Conservation (phyloP, 257 asterid genomes). For the Galeopsis tetrahit region DNA sequence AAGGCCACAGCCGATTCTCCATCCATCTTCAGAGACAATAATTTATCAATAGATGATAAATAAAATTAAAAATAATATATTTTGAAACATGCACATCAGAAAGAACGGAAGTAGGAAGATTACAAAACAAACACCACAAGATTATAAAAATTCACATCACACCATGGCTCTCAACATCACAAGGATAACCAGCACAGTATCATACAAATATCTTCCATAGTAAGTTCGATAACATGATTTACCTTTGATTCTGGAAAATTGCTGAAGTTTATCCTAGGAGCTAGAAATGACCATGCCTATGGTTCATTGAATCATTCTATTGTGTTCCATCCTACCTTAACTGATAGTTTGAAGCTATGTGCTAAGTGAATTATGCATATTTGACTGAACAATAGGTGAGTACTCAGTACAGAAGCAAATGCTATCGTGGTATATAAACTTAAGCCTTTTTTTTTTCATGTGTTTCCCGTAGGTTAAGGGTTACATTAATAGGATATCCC, state of each 20-base stretch:
- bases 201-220: background rate
- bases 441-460: background rate
- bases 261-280: background rate
- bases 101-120: background rate
- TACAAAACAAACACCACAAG: background rate
- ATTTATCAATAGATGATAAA: constrained; percentile 22
- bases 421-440: background rate
- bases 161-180: background rate
- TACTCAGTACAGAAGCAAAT: background rate
- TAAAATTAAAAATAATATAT: background rate
- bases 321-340: background rate
- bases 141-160: background rate
- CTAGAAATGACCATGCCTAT: background rate
- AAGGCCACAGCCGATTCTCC: constrained; percentile 55
- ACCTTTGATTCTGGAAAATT: background rate
- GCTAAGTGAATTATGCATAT: background rate
- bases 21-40: constrained; percentile 54
- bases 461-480: background rate
- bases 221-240: background rate
- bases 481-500: background rate
- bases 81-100: background rate
- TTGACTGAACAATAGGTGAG: background rate
- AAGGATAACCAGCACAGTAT: background rate
- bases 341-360: background rate
- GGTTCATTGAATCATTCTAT: constrained; percentile 10